phyloP scores from a whole-genome alignment of 2,329 filamentous ascomycete genomes.

The Pseudopithomyces maydicus region DNA sequence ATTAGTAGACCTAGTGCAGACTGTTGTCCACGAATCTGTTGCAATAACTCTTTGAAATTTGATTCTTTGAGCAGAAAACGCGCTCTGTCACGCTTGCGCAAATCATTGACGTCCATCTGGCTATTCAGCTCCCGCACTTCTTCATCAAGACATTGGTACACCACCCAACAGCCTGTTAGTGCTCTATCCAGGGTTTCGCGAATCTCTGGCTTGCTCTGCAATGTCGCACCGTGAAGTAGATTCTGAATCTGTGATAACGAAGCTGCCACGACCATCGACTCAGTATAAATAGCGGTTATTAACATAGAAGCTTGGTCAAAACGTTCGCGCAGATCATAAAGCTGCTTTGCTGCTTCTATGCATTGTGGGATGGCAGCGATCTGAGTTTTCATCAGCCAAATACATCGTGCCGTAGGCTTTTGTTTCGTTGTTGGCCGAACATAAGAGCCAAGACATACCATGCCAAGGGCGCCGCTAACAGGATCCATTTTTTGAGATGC shows the following conservation, averaged over 20 bases:
- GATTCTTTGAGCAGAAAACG: slow-evolving; percentile 40
- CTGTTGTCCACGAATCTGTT: slow-evolving; percentile 42
- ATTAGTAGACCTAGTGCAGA: slow-evolving; percentile 38
- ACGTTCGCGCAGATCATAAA: slow-evolving; percentile 34
- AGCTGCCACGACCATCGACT: slow-evolving; percentile 40
- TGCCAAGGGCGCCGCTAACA: not conserved
- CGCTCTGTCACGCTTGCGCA: slow-evolving; percentile 29
- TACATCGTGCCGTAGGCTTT: not conserved
- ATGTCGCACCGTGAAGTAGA: slow-evolving; percentile 32
- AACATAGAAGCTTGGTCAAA: slow-evolving; percentile 38
- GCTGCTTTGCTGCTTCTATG: slow-evolving; percentile 34
- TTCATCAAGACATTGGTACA: slow-evolving; percentile 40
- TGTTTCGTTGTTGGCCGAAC: not conserved
- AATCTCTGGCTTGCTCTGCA: slow-evolving; percentile 35
- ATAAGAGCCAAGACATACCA: slow-evolving; percentile 3
- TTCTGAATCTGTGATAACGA: slow-evolving; percentile 38
- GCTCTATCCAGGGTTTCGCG: slow-evolving; percentile 38
- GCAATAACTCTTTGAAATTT: slow-evolving; percentile 40
- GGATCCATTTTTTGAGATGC: not conserved
- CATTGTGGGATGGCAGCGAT: slow-evolving; percentile 30
- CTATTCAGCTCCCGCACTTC: slow-evolving; percentile 32
- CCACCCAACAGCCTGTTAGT: slow-evolving; percentile 38
- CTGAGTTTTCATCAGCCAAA: slow-evolving; percentile 9
- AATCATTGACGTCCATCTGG: slow-evolving; percentile 25
- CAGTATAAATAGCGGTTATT: slow-evolving; percentile 40